Evolutionary conservation across 768 basidiomycete genomes (phyloP).

Genomic region (Xerocomus brunneocitrinus): DNA sequence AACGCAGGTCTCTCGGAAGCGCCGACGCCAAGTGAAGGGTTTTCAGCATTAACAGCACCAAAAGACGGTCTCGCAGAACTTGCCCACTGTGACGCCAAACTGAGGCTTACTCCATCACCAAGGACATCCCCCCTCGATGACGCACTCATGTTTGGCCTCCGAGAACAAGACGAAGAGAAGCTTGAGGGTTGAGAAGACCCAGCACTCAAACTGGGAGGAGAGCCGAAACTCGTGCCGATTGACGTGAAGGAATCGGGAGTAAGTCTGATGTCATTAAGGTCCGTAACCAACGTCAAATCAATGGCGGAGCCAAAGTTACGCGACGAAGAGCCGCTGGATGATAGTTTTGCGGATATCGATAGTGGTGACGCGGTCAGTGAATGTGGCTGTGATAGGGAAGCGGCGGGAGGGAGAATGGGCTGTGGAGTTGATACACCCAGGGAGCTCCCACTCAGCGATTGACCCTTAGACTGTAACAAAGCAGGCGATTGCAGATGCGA

Average conservation of each 20-base stretch:
- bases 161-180: slow-evolving; percentile 24
- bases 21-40: slow-evolving; percentile 8
- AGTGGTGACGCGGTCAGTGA: slow-evolving; percentile 30
- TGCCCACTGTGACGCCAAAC: slow-evolving; percentile 18
- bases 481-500: slow-evolving; percentile 14
- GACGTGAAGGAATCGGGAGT: slow-evolving; percentile 27
- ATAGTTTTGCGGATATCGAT: slow-evolving; percentile 18
- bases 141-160: slow-evolving; percentile 18
- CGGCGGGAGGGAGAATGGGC: slow-evolving; percentile 19
- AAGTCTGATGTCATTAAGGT: slow-evolving; percentile 21
- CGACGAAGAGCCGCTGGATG: slow-evolving; percentile 21
- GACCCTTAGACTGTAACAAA: slow-evolving; percentile 18
- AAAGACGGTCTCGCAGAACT: slow-evolving; percentile 17
- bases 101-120: slow-evolving; percentile 14
- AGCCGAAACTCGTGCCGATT: slow-evolving; percentile 23
- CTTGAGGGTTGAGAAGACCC: slow-evolving; percentile 27
- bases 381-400: slow-evolving; percentile 24
- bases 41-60: slow-evolving; percentile 15
- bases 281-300: slow-evolving; percentile 24
- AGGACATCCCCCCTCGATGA: slow-evolving; percentile 16
- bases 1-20: slow-evolving; percentile 20
- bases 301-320: slow-evolving; percentile 14
- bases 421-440: slow-evolving; percentile 17
- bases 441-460: slow-evolving; percentile 12
- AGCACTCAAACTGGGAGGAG: slow-evolving; percentile 24